Evolutionary conservation across 345 rosid genomes (phyloP).

Genomic region (Durio zibethinus): DNA sequence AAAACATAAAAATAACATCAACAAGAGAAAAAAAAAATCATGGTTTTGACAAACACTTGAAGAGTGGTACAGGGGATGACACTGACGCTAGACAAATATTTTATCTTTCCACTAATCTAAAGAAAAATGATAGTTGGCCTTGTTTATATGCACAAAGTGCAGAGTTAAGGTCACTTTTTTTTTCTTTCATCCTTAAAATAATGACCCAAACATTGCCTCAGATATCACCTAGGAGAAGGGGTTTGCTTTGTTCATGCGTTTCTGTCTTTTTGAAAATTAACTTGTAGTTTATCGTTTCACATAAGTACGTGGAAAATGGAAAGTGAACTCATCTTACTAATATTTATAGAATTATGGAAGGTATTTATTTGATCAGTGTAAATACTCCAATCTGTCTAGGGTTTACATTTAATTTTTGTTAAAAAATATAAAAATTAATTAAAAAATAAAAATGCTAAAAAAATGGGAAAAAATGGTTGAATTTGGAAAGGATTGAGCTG

Average conservation of each 20-base stretch:
- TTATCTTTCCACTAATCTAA: neutral
- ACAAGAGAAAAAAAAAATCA: neutral
- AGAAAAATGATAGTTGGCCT: neutral
- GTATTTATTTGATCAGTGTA: too few relatives aligned
- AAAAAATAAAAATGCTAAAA: too few relatives aligned
- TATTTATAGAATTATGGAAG: too few relatives aligned
- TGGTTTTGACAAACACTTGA: neutral
- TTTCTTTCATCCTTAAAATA: neutral
- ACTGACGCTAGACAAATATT: neutral
- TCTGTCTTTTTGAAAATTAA: neutral
- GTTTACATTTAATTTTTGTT: too few relatives aligned
- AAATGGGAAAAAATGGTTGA: too few relatives aligned
- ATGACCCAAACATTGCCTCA: neutral
- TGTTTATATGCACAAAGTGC: neutral
- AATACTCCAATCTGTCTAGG: too few relatives aligned
- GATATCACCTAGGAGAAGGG: neutral
- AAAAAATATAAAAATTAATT: too few relatives aligned
- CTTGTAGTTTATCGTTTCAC: neutral
- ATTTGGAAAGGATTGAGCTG: too few relatives aligned
- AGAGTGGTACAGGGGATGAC: neutral
- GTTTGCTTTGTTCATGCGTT: neutral
- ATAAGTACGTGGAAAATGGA: neutral
- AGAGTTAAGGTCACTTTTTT: neutral
- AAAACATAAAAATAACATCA: neutral
- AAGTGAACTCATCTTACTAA: neutral